phyloP scores from a whole-genome alignment of 192 early-diverging fungal species.

The Coemansia sp. region DNA sequence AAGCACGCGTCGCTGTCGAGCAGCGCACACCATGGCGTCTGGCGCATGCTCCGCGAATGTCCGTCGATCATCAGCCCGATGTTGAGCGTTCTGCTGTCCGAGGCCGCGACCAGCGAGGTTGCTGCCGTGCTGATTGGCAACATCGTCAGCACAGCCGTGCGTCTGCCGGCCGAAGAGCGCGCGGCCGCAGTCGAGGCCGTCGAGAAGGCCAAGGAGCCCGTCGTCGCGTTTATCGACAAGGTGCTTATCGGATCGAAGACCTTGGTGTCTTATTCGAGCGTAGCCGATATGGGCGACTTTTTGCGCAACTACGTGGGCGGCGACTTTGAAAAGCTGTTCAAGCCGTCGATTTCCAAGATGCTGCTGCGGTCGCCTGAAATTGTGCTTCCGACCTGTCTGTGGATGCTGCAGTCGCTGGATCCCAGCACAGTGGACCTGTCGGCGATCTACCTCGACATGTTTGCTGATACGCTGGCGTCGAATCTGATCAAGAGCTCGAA shows the following conservation, averaged over 20 bases:
- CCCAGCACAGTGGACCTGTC: constrained; percentile 51
- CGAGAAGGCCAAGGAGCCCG: constrained; percentile 36
- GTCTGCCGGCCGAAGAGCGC: constrained; percentile 37
- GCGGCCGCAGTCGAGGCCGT: constrained; percentile 33
- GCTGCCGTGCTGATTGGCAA: constrained; percentile 62
- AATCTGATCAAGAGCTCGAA: constrained; percentile 46
- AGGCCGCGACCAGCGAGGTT: constrained; percentile 42
- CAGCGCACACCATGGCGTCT: constrained; percentile 39
- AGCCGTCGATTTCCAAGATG: constrained; percentile 67
- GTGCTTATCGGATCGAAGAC: constrained; percentile 22
- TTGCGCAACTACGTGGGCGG: constrained; percentile 56
- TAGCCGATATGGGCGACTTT: constrained; percentile 58
- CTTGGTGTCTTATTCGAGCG: constrained; percentile 21
- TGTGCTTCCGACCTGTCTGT: constrained; percentile 61
- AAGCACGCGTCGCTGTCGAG: constrained; percentile 39
- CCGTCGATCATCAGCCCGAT: constrained; percentile 37
- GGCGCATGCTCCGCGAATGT: constrained; percentile 51
- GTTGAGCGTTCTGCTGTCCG: constrained; percentile 49
- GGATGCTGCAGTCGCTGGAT: constrained; percentile 61
- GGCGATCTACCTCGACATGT: constrained; percentile 59
- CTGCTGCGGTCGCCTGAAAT: constrained; percentile 84
- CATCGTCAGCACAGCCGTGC: constrained; percentile 57
- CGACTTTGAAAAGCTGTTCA: constrained; percentile 58
- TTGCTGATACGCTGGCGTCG: constrained; percentile 51
- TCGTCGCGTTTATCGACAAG: constrained; percentile 30